Evolutionary conservation across 208 protist species (phyloP).

Genomic region (Acanthamoeba divionensis): DNA sequence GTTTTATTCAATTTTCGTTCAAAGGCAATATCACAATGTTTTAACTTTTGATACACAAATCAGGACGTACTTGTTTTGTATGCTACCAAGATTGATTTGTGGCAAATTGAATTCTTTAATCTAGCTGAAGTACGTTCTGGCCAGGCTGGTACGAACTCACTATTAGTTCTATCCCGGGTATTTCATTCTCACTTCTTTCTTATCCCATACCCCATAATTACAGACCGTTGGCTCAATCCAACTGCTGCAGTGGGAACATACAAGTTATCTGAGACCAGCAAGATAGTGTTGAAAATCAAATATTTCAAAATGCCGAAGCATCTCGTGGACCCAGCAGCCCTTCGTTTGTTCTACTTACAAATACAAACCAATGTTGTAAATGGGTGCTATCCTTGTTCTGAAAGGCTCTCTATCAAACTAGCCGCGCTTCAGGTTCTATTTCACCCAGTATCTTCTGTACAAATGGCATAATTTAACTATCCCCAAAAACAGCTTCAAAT

Average conservation of each 20-base stretch:
- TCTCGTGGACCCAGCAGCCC: not conserved
- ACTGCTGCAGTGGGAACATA: not conserved
- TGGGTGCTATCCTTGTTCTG: not conserved
- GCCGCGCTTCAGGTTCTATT: not conserved
- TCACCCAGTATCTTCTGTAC: too few relatives aligned
- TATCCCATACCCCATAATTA: too few relatives aligned
- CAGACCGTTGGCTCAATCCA: constrained; percentile 15
- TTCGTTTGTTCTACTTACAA: constrained; percentile 19
- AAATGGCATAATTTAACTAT: not conserved
- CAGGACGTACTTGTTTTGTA: constrained; percentile 7
- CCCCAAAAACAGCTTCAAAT: constrained; percentile 29
- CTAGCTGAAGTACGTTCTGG: not conserved
- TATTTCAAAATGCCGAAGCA: not conserved
- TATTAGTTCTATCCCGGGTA: not conserved
- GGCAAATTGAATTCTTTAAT: constrained; percentile 19
- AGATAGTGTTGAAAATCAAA: not conserved
- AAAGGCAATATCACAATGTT: not conserved
- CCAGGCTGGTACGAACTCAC: not conserved
- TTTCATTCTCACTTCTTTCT: too few relatives aligned
- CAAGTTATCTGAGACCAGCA: not conserved
- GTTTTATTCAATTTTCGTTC: not conserved
- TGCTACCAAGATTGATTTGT: constrained; percentile 1
- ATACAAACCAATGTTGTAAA: constrained; percentile 19
- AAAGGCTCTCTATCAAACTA: not conserved
- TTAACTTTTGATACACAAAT: not conserved